Conservation (phyloP, 306 rosid genomes). For the Casuarina cunninghamiana region DNA sequence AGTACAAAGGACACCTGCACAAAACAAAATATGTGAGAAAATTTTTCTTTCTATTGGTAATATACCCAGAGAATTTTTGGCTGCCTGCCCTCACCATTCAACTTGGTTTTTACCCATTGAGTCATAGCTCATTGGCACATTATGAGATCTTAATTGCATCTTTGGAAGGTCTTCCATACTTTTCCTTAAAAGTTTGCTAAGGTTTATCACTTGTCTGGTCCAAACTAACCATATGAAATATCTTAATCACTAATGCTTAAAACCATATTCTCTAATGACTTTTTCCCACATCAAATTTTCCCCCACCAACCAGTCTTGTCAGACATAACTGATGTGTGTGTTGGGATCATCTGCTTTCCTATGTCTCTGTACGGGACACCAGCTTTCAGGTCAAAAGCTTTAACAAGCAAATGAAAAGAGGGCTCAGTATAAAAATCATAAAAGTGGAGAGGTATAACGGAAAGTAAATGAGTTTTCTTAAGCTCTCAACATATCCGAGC, state of each 20-base stretch:
- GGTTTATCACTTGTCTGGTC: background rate
- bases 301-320: background rate
- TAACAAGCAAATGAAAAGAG: background rate
- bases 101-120: background rate
- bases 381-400: background rate
- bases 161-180: background rate
- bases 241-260: background rate
- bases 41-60: background rate
- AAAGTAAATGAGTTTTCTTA: background rate
- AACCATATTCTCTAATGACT: background rate
- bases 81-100: background rate
- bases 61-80: background rate
- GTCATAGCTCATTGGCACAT: background rate
- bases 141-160: background rate
- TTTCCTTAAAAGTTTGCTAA: background rate
- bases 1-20: conserved; percentile 86
- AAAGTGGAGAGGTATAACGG: background rate
- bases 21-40: conserved; percentile 4
- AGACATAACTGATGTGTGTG: background rate
- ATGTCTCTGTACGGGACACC: background rate
- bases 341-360: background rate
- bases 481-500: background rate
- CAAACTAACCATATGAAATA: background rate
- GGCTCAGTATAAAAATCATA: background rate
- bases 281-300: background rate